Evolutionary conservation across 2,329 filamentous ascomycete species (phyloP).

Genomic region (Penicillium nordicum): DNA sequence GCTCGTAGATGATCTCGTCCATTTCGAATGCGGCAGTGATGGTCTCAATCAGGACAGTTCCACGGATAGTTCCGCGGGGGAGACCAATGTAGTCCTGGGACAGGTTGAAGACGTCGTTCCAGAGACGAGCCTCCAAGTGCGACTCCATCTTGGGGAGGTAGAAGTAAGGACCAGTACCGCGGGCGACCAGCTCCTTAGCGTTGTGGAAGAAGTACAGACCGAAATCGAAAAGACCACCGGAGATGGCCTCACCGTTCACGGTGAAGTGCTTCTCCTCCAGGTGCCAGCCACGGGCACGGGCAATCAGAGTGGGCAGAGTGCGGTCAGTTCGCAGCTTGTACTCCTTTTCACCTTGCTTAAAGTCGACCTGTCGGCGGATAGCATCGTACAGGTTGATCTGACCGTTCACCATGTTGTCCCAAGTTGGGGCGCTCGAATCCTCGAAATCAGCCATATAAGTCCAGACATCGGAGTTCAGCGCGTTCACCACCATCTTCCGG

Average conservation of each 20-base stretch:
- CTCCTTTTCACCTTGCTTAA: constrained; percentile 91
- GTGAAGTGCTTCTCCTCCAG: constrained; percentile 98
- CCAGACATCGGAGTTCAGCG: constrained; percentile 91
- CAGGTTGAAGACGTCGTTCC: constrained; percentile 98
- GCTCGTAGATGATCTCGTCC: constrained; percentile 99
- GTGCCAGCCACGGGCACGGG: constrained; percentile 94
- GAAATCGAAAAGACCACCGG: constrained; percentile 90
- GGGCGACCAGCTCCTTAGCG: constrained; percentile 78
- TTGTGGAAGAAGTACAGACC: constrained; percentile 99
- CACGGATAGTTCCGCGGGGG: constrained; percentile 85
- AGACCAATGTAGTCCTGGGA: constrained; percentile 91
- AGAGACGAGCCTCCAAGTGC: constrained; percentile 91
- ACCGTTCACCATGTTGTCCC: constrained; percentile 99
- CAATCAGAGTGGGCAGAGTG: constrained; percentile 82
- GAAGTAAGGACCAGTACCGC: constrained; percentile 89
- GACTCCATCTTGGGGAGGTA: constrained; percentile 98
- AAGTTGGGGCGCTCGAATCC: constrained; percentile 92
- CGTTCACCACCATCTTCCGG: constrained; percentile 98
- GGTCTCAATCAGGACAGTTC: constrained; percentile 94
- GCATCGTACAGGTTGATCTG: constrained; percentile 98
- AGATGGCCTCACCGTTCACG: constrained; percentile 91
- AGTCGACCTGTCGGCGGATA: constrained; percentile 89
- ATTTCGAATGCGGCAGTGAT: constrained; percentile 98
- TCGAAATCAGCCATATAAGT: constrained; percentile 99
- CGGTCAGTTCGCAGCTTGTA: constrained; percentile 96